Conservation (phyloP, 2,329 filamentous ascomycete genomes). For the Didymella lethalis region DNA sequence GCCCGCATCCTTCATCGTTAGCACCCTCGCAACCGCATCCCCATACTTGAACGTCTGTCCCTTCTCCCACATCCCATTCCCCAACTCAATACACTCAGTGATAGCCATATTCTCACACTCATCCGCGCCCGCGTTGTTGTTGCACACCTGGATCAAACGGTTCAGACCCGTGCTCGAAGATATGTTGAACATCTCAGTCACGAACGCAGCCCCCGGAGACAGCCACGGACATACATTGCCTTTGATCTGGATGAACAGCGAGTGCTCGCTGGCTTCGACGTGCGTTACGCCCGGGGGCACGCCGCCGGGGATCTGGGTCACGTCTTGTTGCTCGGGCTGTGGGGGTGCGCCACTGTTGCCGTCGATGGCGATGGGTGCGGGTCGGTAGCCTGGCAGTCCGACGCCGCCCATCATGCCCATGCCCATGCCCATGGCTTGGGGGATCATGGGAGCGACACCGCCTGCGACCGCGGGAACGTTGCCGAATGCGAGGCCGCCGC, state of each 20-base stretch:
- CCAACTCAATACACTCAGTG: conserved; percentile 47
- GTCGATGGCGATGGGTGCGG: conserved; percentile 35
- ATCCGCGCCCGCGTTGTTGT: conserved; percentile 26
- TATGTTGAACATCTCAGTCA: conserved; percentile 37
- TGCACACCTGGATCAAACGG: conserved; percentile 41
- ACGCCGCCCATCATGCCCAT: conserved; percentile 13
- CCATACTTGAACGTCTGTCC: conserved; percentile 46
- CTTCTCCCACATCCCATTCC: conserved; percentile 47
- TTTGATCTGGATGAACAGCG: conserved; percentile 40
- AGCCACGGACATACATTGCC: conserved; percentile 43
- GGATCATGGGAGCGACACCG: conserved; percentile 12
- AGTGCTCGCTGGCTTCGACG: conserved; percentile 37
- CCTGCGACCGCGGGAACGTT: conserved; percentile 31
- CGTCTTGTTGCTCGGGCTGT: conserved; percentile 36
- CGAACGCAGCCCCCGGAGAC: conserved; percentile 34
- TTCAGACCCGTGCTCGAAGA: conserved; percentile 39
- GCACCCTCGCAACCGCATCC: conserved; percentile 40
- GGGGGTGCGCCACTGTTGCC: conserved; percentile 30
- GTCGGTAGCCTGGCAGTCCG: conserved; percentile 22
- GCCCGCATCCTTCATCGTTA: conserved; percentile 44
- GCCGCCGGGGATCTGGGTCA: conserved; percentile 38
- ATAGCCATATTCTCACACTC: conserved; percentile 42
- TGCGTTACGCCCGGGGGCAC: conserved; percentile 38
- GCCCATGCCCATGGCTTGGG: conserved; percentile 23
- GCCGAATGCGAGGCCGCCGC: conserved; percentile 32